Conservation (phyloP, 257 asterid species). For the Solanum sejunctum region DNA sequence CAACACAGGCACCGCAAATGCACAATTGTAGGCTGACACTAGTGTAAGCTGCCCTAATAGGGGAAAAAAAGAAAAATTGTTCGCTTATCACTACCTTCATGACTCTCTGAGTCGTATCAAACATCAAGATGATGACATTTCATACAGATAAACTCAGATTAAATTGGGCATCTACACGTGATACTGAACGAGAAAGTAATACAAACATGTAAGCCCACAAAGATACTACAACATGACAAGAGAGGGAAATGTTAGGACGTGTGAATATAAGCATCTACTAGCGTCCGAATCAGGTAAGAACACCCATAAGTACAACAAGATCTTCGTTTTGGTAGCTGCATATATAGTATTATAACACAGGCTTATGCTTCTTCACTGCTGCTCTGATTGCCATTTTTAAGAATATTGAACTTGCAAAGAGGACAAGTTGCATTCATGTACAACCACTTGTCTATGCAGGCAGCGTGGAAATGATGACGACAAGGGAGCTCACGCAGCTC, state of each 20-base stretch:
- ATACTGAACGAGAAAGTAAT: not conserved
- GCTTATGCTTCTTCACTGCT: conserved; percentile 63
- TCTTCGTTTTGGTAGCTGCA: not conserved
- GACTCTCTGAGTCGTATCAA: not conserved
- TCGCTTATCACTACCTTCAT: not conserved
- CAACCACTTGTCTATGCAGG: conserved; percentile 94
- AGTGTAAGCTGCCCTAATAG: not conserved
- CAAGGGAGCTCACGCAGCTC: conserved; percentile 97
- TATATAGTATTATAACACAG: not conserved
- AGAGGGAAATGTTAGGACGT: not conserved
- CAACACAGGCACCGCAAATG: not conserved
- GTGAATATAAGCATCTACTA: conserved; percentile 5
- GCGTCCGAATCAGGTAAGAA: not conserved
- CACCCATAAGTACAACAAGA: not conserved
- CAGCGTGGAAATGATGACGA: conserved; percentile 81
- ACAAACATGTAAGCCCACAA: not conserved
- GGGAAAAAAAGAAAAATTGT: not conserved
- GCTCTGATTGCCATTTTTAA: conserved; percentile 52
- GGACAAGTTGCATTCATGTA: conserved; percentile 93
- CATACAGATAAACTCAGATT: not conserved
- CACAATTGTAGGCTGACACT: not conserved
- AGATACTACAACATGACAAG: not conserved
- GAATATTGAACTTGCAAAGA: conserved; percentile 86
- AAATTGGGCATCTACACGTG: not conserved
- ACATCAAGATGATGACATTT: not conserved